Conservation (phyloP, 2,329 filamentous ascomycete species). For the Teratosphaeriaceae sp. region DNA sequence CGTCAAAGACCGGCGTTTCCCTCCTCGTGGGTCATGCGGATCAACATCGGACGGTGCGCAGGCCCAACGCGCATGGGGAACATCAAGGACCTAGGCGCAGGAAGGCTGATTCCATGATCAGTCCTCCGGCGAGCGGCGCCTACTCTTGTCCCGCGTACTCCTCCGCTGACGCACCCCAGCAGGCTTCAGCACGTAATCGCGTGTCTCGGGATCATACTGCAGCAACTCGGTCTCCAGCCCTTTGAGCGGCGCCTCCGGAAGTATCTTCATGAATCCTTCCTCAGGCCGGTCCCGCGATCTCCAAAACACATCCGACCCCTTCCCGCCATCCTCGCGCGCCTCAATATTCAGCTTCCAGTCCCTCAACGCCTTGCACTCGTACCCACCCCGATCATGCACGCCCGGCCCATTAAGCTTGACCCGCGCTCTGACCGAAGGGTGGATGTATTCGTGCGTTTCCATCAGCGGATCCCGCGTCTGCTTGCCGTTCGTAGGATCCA, state of each 20-base stretch:
- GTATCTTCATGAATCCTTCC: constrained; percentile 18
- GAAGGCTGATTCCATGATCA: no score
- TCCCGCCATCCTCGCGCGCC: constrained; percentile 18
- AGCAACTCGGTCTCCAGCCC: constrained; percentile 36
- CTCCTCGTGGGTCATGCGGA: no score
- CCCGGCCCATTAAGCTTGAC: constrained; percentile 41
- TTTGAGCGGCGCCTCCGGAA: constrained; percentile 41
- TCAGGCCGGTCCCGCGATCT: constrained; percentile 17
- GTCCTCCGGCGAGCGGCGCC: constrained; percentile 3
- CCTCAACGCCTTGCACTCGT: constrained; percentile 38
- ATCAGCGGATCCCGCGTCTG: constrained; percentile 38
- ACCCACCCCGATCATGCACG: constrained; percentile 37
- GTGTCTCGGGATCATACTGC: constrained; percentile 19
- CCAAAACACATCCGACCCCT: constrained; percentile 37
- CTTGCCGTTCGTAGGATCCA: constrained; percentile 38
- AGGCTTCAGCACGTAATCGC: constrained; percentile 18
- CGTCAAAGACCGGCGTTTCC: no score
- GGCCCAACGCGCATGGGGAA: no score
- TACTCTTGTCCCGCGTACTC: constrained; percentile 10
- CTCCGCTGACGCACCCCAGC: constrained; percentile 16
- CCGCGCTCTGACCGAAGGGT: constrained; percentile 42
- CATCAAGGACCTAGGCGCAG: no score
- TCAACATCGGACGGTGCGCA: no score
- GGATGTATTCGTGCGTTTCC: constrained; percentile 47
- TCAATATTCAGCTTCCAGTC: constrained; percentile 44